Evolutionary conservation across 148 eudicot species (phyloP), one percentile per base, ranked within the genome.

Genomic region (Camellia japonica): DNA sequence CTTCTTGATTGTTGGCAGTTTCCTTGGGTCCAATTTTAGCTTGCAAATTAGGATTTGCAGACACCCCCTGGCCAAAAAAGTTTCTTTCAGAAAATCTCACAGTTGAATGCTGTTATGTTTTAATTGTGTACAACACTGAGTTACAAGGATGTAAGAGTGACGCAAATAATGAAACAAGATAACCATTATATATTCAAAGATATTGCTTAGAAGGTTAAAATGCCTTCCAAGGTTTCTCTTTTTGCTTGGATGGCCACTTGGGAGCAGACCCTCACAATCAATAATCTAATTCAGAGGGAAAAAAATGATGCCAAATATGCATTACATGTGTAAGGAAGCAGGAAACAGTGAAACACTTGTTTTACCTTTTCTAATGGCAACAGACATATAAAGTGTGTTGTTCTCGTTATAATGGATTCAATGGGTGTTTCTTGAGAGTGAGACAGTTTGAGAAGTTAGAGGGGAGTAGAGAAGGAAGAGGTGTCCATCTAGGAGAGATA

Each of bases 1-100:
- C 84, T 71, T 84, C 97, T 76, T 91, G 90, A 80, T 82, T 82
- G 77, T 80, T 82, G 30, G 75, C 62, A 65, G 81, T 68, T 75
- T 92, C 91, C 74, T 76, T 82, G 74, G 74, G 70, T 79, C 86
- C 90, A 66, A 46, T 73, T 81, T 86, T 86, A 73, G 84, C 77
- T 69, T 83, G 89, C 44, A 80, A 83, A 83, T n/a, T 80, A 79
- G 90, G 85, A 86, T 85, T 87, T 73, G 79, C 80, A 60, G 84
- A 71, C 74, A 76, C 84, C 73, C 86, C 91, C 97, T 92, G 87
- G 79, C 42, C 42, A 18, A 30, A 71, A 78, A 20, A 6, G 41
- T 71, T 12, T 54, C 41, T 30, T 52, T 75, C 49, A 71, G 78
- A 60, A 30, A 72, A 54, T 43, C 71, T 71, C 13, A 18, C n/a